Evolutionary conservation across 2,329 filamentous ascomycete genomes (phyloP).

Genomic region (Colletotrichum kahawae): DNA sequence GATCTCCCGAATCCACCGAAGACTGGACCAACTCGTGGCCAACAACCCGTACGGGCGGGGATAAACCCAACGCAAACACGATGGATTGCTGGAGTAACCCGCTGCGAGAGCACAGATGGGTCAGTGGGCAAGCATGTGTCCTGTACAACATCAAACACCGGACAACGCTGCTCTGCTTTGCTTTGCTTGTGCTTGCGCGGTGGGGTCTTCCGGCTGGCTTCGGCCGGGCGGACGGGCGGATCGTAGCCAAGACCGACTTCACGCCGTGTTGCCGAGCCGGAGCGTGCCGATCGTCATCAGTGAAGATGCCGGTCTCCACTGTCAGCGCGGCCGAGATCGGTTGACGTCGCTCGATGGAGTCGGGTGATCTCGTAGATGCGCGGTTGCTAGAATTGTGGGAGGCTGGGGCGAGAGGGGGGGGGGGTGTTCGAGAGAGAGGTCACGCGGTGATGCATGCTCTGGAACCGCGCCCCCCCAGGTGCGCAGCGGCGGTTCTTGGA

Average conservation of each 20-base stretch:
- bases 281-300: slow-evolving; percentile 18
- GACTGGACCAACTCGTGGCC: slow-evolving; percentile 10
- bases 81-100: not conserved
- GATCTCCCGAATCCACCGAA: slow-evolving; percentile 19
- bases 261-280: slow-evolving; percentile 7
- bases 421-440: not conserved
- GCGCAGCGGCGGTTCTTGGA: not conserved
- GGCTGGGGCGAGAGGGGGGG: not conserved
- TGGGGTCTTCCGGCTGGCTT: not conserved
- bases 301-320: not conserved
- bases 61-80: not conserved
- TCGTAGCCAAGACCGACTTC: slow-evolving; percentile 11
- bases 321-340: not conserved
- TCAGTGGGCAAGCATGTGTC: not conserved
- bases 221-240: not conserved
- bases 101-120: not conserved
- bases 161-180: not conserved
- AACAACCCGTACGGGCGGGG: not conserved
- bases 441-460: not conserved
- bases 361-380: not conserved
- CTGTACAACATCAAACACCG: not conserved
- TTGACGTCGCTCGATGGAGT: not conserved
- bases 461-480: not conserved
- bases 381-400: not conserved
- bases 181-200: not conserved